Evolutionary conservation across 371 early-diverging fungal species (phyloP).

Genomic region (Mortierella sp.): DNA sequence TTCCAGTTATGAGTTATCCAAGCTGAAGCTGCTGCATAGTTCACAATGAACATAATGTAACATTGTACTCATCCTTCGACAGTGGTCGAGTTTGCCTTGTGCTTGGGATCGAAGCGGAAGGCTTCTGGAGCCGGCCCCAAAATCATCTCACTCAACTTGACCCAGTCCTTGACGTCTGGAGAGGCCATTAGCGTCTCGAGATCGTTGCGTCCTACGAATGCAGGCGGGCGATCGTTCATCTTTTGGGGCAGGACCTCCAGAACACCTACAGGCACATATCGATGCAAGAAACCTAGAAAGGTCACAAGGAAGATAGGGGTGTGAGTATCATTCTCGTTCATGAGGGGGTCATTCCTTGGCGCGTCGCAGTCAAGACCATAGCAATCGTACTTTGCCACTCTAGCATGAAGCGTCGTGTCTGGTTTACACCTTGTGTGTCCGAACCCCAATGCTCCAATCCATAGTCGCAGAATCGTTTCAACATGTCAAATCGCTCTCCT

Average conservation of each 20-base stretch:
- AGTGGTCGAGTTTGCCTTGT: conserved; percentile 82
- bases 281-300: conserved; percentile 48
- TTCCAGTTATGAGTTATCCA: too few relatives aligned
- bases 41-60: too few relatives aligned
- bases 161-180: conserved; percentile 85
- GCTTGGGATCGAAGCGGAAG: conserved; percentile 93
- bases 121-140: conserved; percentile 87
- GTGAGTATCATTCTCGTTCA: too few relatives aligned
- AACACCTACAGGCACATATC: conserved; percentile 93
- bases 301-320: background rate
- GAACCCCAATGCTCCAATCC: conserved; percentile 97
- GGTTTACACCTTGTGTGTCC: conserved; percentile 89
- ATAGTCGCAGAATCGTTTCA: conserved; percentile 83
- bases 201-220: conserved; percentile 89
- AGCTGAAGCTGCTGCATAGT: too few relatives aligned
- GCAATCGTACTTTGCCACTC: conserved; percentile 87
- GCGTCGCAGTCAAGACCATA: background rate
- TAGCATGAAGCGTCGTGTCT: conserved; percentile 87
- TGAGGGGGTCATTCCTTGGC: too few relatives aligned
- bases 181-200: conserved; percentile 95
- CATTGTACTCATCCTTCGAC: conserved; percentile 54
- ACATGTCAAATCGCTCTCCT: conserved; percentile 90
- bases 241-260: conserved; percentile 90
- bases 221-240: conserved; percentile 93
- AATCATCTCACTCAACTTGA: conserved; percentile 82